Evolutionary conservation across 2,329 filamentous ascomycete genomes (phyloP).

Genomic region (Albophoma yamanashiensis): DNA sequence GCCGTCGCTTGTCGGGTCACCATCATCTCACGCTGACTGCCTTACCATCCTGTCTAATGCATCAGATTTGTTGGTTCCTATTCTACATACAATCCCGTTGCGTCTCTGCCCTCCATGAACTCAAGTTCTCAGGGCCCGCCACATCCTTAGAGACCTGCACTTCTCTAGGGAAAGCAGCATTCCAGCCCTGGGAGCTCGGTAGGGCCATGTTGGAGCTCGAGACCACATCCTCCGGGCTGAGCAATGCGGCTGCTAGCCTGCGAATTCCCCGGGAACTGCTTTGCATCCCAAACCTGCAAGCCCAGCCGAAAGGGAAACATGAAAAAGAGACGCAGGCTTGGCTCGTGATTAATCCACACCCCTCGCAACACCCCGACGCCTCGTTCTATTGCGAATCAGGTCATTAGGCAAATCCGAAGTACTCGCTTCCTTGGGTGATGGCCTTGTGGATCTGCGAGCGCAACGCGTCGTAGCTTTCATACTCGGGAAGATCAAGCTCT

Average conservation of each 20-base stretch:
- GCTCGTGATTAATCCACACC: not conserved
- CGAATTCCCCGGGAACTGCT: not conserved
- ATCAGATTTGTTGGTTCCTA: not conserved
- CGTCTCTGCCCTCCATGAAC: conserved; percentile 3
- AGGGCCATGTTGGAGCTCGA: not conserved
- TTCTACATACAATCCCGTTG: conserved; percentile 8
- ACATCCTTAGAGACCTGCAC: conserved; percentile 20
- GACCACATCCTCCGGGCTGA: not conserved
- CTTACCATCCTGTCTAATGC: not conserved
- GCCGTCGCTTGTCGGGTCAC: not conserved
- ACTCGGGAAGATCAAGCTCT: conserved; percentile 98
- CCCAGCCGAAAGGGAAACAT: not conserved
- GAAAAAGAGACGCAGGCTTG: not conserved
- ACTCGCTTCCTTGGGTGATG: conserved; percentile 96
- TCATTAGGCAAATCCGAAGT: conserved; percentile 86
- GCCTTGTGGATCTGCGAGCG: conserved; percentile 84
- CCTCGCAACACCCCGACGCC: conserved; percentile 4
- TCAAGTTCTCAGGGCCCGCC: conserved; percentile 3
- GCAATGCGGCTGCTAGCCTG: not conserved
- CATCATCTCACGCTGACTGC: not conserved
- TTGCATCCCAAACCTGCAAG: not conserved
- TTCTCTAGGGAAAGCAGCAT: conserved; percentile 12
- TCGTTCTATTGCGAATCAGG: conserved; percentile 1
- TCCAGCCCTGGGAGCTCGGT: not conserved
- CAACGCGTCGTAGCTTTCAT: conserved; percentile 88